Base-by-base conservation (phyloP, 768 basidiomycete genomes). In the Trametes cubensis region DNA sequence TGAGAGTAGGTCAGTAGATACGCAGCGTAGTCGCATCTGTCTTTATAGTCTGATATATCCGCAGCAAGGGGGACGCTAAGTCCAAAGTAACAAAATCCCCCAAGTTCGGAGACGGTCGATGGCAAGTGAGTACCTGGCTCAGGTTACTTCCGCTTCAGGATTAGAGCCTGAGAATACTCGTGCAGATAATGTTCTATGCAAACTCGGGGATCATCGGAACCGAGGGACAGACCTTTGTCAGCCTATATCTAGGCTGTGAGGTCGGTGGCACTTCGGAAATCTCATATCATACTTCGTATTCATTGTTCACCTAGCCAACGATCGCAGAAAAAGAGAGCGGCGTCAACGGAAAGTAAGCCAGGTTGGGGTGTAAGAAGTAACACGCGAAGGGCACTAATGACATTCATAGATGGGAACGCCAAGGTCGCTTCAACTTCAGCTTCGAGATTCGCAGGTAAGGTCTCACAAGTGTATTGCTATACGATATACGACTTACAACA, bases 391-490 rank as follows among this genome's bases (percentile, higher is more conserved):
- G 13, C 5, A 1, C 25, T 18, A 6, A 21, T 6, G 0, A 21
- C 25, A 17, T 5, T 13, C 17, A 5, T 40, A 93, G 89, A 77
- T 95, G 92, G 92, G 74, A 82, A n/a, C 83, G 93, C 17, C 89
- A 92, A 60, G 92, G 92, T 1, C 76, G 88, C n/a, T 94, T 85
- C 76, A 92, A 87, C 69, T 95, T 94, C 72, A 85, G 82, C 62
- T 94, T 95, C 67, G 92, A 94, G 70, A 77, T 94, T 66, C 83
- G 85, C 69, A 89, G 84, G 90, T 87, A 66, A 66, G n/a, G 71
- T 28, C 23, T 26, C 25, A 51, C 17, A 42, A 42, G 28, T 21
- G 21, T 11, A n/a, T 5, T 25, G 15, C 40, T 40, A 23, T 26
- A 4, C 20, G 14, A n/a, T 15, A 34, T 44, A 7, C 28, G 5